These are phyloP conservation scores for Chlorella sp. DNA, from an alignment of 139 green algal genomes.

Conservation along the genomic window DNA sequence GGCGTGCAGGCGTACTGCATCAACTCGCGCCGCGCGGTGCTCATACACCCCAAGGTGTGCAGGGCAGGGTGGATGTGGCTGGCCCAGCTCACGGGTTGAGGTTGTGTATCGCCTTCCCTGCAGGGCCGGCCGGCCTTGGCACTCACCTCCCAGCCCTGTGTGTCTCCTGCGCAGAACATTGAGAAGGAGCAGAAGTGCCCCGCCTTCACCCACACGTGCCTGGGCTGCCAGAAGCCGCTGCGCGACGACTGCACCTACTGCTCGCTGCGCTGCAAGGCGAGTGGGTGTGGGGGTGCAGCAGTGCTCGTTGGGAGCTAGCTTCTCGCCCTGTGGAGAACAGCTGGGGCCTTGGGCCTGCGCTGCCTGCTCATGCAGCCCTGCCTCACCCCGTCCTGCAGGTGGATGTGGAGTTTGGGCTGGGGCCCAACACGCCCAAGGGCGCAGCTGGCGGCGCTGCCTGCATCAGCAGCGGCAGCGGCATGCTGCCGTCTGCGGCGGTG, in stretches of 20 bases:
- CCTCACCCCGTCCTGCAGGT: neutral
- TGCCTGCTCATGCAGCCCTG: neutral
- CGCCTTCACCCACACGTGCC: constrained; percentile 35
- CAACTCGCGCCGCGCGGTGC: constrained; percentile 43
- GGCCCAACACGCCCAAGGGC: constrained; percentile 23
- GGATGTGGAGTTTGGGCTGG: constrained; percentile 29
- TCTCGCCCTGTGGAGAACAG: too few species aligned
- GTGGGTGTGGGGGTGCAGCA: neutral
- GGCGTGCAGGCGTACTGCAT: constrained; percentile 56
- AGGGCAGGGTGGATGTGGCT: too few species aligned
- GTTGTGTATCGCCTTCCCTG: neutral
- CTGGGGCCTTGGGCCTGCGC: too few species aligned
- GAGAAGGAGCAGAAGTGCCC: constrained; percentile 39
- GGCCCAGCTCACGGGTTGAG: neutral
- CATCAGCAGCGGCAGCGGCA: neutral
- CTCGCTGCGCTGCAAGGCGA: constrained; percentile 40
- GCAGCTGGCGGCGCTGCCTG: too few species aligned
- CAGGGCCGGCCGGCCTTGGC: too few species aligned
- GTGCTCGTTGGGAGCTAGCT: too few species aligned
- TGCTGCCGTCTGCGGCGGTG: neutral
- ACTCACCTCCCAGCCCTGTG: neutral
- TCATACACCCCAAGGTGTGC: constrained; percentile 27
- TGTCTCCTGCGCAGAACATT: constrained; percentile 1
- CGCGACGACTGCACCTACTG: constrained; percentile 48
- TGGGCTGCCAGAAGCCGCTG: constrained; percentile 37